Conservation (phyloP, 129 eudicot species). For the Scalesia atractyloides region DNA sequence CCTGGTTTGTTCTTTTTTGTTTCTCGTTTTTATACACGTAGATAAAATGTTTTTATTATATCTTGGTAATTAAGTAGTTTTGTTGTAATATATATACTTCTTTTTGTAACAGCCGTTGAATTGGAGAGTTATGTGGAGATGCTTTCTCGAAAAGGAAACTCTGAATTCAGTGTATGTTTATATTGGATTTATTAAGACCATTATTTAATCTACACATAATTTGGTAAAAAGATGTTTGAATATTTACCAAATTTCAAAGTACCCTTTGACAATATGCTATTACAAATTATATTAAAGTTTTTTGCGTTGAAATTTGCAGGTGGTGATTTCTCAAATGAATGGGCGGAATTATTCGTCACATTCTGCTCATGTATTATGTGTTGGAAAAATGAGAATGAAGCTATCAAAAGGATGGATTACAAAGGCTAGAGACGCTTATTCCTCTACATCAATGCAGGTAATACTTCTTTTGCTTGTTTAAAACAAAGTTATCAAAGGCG, state of each 20-base stretch:
- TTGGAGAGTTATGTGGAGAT: slow-evolving; percentile 70
- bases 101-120: slow-evolving; percentile 64
- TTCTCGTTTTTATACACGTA: neutral
- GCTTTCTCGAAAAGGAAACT: slow-evolving; percentile 62
- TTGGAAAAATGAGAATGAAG: slow-evolving; percentile 84
- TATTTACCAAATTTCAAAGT: slow-evolving; percentile 4
- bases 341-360: slow-evolving; percentile 89
- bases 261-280: slow-evolving; percentile 9
- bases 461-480: neutral
- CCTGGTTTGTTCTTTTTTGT: slow-evolving; percentile 58
- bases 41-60: neutral
- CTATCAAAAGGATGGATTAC: slow-evolving; percentile 96
- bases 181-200: neutral
- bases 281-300: neutral
- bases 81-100: neutral
- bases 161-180: slow-evolving; percentile 75
- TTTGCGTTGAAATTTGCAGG: slow-evolving; percentile 46
- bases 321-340: slow-evolving; percentile 91
- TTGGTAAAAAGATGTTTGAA: slow-evolving; percentile 15
- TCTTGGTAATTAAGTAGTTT: slow-evolving; percentile 4
- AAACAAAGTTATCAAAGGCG: too few species aligned
- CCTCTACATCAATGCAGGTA: slow-evolving; percentile 94
- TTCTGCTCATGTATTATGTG: slow-evolving; percentile 74
- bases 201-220: neutral
- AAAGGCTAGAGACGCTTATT: slow-evolving; percentile 86